Base-by-base conservation (phyloP, 2,329 filamentous ascomycete species). In the Hypocrella siamensis region DNA sequence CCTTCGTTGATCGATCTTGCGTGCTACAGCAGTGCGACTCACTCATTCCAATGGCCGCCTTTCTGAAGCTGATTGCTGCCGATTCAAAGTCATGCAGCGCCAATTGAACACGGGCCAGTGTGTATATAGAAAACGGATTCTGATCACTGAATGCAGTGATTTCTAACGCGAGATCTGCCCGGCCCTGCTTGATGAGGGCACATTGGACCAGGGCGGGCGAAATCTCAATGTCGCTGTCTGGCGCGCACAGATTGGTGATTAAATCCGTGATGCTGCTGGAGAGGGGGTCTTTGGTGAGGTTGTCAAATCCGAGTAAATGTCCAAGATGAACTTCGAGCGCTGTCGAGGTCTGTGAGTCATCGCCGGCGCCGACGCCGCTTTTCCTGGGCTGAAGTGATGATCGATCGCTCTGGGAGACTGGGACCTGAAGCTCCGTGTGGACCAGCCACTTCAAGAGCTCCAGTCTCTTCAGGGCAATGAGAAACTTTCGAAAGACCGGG, bases 1-100 rank as follows among this genome's bases (percentile, higher is more conserved):
- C n/a, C n/a, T n/a, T n/a, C n/a, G n/a, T n/a, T n/a, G n/a, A n/a
- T n/a, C n/a, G n/a, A n/a, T n/a, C n/a, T n/a, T n/a, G 21, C 21
- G 21, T 22, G 21, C 21, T 12, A 22, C 21, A 22, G 7, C 7
- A 7, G 21, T 12, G 21, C 21, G 21, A 65, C 78, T 61, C 69
- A 86, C 83, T 77, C 53, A 93, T 72, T 34, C 79, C 77, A 45
- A 82, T 79, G 15, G 84, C 82, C 37, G 85, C 82, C 48, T 79
- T 88, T 42, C 75, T 76, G 54, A 98, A 94, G 46, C 74, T 71
- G 18, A 70, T 60, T 18, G 82, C 71, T 33, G 90, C 88, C 25
- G 71, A 64, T 35, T 72, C 69, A 48, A 76, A 76, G 46, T 93
- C 79, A 33, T 77, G 78, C 39, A 78, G 68, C 5, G 76, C 73